Evolutionary conservation across 2,329 filamentous ascomycete species (phyloP), one percentile per base, ranked within the genome.

Genomic region (Fusarium domesticum): DNA sequence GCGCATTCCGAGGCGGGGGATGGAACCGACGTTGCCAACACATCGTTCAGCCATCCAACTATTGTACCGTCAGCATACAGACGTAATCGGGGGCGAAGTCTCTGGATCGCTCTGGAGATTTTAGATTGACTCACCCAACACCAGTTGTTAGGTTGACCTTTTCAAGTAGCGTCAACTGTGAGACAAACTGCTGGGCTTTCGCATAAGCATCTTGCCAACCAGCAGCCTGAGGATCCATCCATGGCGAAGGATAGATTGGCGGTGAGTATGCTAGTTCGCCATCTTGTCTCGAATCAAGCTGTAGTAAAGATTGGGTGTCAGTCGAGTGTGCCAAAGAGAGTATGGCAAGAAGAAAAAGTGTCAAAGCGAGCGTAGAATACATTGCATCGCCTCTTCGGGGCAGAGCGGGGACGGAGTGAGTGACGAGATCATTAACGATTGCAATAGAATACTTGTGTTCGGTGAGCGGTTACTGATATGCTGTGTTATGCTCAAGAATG

Each of bases 111-210:
- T n/a, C n/a, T n/a, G n/a, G n/a, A n/a, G 25, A 17, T 45, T 10
- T 4, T 2, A 2, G 5, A 41, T 15, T 6, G 5, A 70, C 82
- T 66, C 70, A 92, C 80, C 90, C 90, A 52, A 86, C 80, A 65
- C 92, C 92, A 1, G 91, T 96, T 3, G 92, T 97, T 53, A 98
- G 66, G 66, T 97, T 97, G 67, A 97, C 89, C 72, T 96, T 96
- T 67, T 96, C 91, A 10, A 83, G 63, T 28, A 96, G 75, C 1
- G 89, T 95, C 68, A 96, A 70, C 63, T 90, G 83, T 8, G 85
- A 85, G 35, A 96, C 89, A 59, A 96, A 92, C 3, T 76, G 80
- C 55, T 80, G 81, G 1, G 91, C 91, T 65, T 86, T 84, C 16
- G 69, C 71, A 57, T 95, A 91, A 31, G 89, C 89, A 6, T 81